These are phyloP conservation scores for Xenoacremonium recifei DNA, from an alignment of 2,329 filamentous ascomycete genomes.

Conservation along the genomic window DNA sequence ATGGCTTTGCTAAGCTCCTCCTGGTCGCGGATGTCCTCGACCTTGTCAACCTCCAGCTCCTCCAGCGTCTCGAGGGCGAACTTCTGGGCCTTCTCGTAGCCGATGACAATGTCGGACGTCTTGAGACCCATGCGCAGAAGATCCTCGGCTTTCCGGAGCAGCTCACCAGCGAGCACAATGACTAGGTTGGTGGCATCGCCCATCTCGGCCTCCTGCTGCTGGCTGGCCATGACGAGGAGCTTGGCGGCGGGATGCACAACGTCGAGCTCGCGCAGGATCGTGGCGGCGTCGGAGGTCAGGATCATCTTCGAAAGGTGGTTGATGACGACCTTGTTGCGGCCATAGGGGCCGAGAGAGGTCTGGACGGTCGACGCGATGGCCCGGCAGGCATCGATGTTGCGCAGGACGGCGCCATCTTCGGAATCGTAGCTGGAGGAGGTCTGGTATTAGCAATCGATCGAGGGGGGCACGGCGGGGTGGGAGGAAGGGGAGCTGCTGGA, in stretches of 20 bases:
- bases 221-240: slow-evolving; percentile 95
- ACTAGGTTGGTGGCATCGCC: slow-evolving; percentile 97
- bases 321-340: slow-evolving; percentile 99
- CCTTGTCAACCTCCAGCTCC: slow-evolving; percentile 86
- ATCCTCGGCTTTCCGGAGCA: slow-evolving; percentile 96
- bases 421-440: slow-evolving; percentile 76
- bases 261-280: slow-evolving; percentile 94
- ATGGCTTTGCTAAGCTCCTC: slow-evolving; percentile 92
- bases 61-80: slow-evolving; percentile 84
- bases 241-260: slow-evolving; percentile 98
- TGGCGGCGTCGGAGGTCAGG: slow-evolving; percentile 94
- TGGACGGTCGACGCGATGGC: slow-evolving; percentile 95
- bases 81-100: slow-evolving; percentile 92
- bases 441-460: slow-evolving; percentile 4
- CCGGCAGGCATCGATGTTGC: slow-evolving; percentile 97
- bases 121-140: slow-evolving; percentile 95
- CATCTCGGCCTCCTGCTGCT: slow-evolving; percentile 99
- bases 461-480: background rate
- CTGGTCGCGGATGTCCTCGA: slow-evolving; percentile 77
- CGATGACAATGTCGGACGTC: slow-evolving; percentile 94
- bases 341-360: slow-evolving; percentile 94
- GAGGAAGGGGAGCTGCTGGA: slow-evolving; percentile 12
- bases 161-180: slow-evolving; percentile 90
- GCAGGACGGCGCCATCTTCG: slow-evolving; percentile 96
- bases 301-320: slow-evolving; percentile 99